Percentiles rank a stretch among this genome's conserved stretches.
Evolutionary conservation across 306 rosid species (phyloP).

Genomic region (Herpetospermum pedunculosum): DNA sequence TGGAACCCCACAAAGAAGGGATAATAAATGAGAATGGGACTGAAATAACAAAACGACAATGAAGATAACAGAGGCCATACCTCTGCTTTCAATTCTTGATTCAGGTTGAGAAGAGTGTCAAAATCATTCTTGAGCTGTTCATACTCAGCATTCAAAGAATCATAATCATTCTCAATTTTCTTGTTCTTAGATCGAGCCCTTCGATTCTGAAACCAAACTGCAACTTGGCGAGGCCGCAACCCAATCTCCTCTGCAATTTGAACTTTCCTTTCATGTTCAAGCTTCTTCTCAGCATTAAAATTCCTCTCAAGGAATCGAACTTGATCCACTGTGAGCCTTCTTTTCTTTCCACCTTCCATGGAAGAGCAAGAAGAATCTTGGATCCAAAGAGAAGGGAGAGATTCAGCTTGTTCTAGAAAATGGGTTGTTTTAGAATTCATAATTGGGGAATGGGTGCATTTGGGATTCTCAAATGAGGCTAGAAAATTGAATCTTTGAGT

Average conservation of each 20-base stretch:
- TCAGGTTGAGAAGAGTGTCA: slow-evolving; percentile 50
- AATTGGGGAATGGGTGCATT: background rate
- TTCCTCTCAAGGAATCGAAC: slow-evolving; percentile 64
- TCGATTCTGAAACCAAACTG: slow-evolving; percentile 91
- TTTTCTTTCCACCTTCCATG: slow-evolving; percentile 49
- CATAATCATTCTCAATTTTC: slow-evolving; percentile 64
- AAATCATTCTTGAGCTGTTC: slow-evolving; percentile 45
- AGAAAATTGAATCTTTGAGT: background rate
- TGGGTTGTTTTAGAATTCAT: slow-evolving; percentile 14
- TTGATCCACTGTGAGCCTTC: slow-evolving; percentile 61
- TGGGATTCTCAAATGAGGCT: slow-evolving; percentile 2
- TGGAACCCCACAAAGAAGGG: slow-evolving; percentile 14
- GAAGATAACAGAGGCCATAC: slow-evolving; percentile 21
- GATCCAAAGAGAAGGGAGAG: slow-evolving; percentile 53
- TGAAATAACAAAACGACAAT: background rate
- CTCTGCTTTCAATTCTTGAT: slow-evolving; percentile 44
- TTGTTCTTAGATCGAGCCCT: slow-evolving; percentile 74
- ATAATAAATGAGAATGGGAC: background rate
- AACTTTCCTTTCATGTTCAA: slow-evolving; percentile 76
- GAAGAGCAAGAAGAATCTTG: slow-evolving; percentile 37
- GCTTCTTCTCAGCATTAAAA: slow-evolving; percentile 73
- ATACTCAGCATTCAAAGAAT: slow-evolving; percentile 44
- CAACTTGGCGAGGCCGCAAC: slow-evolving; percentile 86
- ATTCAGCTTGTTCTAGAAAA: slow-evolving; percentile 13
- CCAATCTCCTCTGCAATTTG: slow-evolving; percentile 80